Evolutionary conservation across 2,329 filamentous ascomycete species (phyloP).

Genomic region (Diaporthe caulivora): DNA sequence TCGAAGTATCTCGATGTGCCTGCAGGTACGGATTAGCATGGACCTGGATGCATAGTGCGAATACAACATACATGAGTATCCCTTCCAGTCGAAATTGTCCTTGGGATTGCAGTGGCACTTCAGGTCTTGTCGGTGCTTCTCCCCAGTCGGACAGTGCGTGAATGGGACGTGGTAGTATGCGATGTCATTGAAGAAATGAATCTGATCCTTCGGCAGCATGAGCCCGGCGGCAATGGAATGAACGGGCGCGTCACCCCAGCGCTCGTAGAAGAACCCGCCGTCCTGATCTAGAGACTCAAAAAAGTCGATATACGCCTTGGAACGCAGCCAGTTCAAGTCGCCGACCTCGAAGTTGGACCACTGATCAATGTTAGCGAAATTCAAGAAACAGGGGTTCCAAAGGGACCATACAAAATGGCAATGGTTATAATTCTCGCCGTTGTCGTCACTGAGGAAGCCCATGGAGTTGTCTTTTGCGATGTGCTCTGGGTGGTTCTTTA

Average conservation of each 20-base stretch:
- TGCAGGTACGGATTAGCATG: slow-evolving; percentile 49
- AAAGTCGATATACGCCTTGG: slow-evolving; percentile 88
- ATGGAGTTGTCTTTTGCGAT: slow-evolving; percentile 87
- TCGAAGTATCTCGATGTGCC: slow-evolving; percentile 91
- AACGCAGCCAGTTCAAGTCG: slow-evolving; percentile 92
- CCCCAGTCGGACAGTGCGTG: slow-evolving; percentile 94
- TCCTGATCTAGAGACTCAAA: slow-evolving; percentile 90
- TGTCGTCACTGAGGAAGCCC: slow-evolving; percentile 91
- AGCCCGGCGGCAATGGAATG: slow-evolving; percentile 96
- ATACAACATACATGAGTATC: slow-evolving; percentile 86
- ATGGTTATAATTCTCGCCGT: slow-evolving; percentile 92
- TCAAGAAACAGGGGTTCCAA: too few relatives aligned
- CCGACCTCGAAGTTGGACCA: slow-evolving; percentile 99
- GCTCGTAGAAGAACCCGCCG: slow-evolving; percentile 98
- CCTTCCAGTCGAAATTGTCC: slow-evolving; percentile 99
- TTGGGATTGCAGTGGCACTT: slow-evolving; percentile 95
- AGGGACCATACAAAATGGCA: slow-evolving; percentile 89
- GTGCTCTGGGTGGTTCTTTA: slow-evolving; percentile 89
- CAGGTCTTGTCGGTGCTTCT: slow-evolving; percentile 84
- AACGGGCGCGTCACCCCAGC: slow-evolving; percentile 97
- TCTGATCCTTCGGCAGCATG: slow-evolving; percentile 89
- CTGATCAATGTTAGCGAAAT: slow-evolving; percentile 55
- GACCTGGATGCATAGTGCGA: slow-evolving; percentile 33
- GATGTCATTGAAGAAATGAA: slow-evolving; percentile 99
- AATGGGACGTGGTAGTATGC: slow-evolving; percentile 98